Evolutionary conservation across 1,284 basidiomycete species (phyloP).

Genomic region (Meira nashicola): DNA sequence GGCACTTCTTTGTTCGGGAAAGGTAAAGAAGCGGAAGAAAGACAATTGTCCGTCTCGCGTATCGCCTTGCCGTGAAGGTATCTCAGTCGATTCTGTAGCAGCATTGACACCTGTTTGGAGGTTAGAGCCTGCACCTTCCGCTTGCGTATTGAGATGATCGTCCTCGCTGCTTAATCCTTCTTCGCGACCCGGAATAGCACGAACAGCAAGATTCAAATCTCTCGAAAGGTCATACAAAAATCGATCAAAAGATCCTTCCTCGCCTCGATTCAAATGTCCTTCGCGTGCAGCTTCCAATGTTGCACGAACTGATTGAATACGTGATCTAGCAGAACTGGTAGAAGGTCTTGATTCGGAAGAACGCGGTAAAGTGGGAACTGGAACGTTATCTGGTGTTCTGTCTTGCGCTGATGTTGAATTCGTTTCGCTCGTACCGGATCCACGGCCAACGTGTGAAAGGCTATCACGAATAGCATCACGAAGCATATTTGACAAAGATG

Average conservation of each 20-base stretch:
- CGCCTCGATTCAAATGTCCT: constrained; percentile 6
- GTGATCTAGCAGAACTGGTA: not conserved
- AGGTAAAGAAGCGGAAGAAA: constrained; percentile 45
- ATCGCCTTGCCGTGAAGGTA: constrained; percentile 17
- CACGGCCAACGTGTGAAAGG: not conserved
- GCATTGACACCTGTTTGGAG: not conserved
- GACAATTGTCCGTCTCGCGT: constrained; percentile 17
- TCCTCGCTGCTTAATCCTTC: not conserved
- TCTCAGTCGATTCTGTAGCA: too few relatives aligned
- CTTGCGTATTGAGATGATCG: too few relatives aligned
- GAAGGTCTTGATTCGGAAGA: not conserved
- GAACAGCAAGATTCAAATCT: constrained; percentile 15
- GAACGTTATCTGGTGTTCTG: too few relatives aligned
- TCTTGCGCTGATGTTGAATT: too few relatives aligned
- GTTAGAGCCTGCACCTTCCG: not conserved
- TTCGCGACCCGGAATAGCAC: constrained; percentile 10
- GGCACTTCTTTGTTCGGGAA: not conserved
- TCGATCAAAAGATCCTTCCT: constrained; percentile 12
- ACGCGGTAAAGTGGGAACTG: too few relatives aligned
- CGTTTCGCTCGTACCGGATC: not conserved
- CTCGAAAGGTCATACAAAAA: constrained; percentile 13
- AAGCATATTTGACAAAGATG: not conserved
- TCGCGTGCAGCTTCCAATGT: constrained; percentile 13
- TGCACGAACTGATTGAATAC: constrained; percentile 5
- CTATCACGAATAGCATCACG: constrained; percentile 2